A percentile compares a stretch with the other conserved stretches of the same genome.
phyloP scores from a whole-genome alignment of 2,329 filamentous ascomycete genomes.

The Hypocrella siamensis region DNA sequence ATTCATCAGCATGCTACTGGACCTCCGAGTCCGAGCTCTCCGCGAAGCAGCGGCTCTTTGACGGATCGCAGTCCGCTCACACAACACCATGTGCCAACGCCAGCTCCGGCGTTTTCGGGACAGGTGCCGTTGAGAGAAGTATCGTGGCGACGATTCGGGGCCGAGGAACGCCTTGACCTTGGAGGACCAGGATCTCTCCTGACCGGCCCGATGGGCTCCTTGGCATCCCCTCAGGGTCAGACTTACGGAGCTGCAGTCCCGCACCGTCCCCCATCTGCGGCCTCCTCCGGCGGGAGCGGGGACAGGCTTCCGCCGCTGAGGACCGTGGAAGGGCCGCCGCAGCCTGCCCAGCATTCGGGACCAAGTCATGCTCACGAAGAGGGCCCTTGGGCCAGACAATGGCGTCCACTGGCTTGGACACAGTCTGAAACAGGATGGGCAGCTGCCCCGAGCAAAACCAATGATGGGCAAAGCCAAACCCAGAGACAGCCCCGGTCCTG shows the following conservation, averaged over 20 bases:
- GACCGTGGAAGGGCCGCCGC: slow-evolving; percentile 22
- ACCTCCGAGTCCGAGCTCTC: slow-evolving; percentile 31
- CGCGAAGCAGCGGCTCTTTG: slow-evolving; percentile 19
- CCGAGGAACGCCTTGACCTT: slow-evolving; percentile 29
- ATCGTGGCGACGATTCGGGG: slow-evolving; percentile 28
- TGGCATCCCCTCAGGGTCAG: slow-evolving; percentile 25
- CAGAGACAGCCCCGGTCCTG: slow-evolving; percentile 4
- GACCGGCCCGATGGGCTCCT: slow-evolving; percentile 15
- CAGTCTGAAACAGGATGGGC: slow-evolving; percentile 21
- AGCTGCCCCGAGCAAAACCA: slow-evolving; percentile 12
- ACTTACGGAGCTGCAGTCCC: slow-evolving; percentile 18
- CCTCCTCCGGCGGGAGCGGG: slow-evolving; percentile 18
- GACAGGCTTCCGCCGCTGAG: slow-evolving; percentile 33
- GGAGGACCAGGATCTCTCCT: slow-evolving; percentile 23
- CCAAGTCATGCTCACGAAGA: slow-evolving; percentile 17
- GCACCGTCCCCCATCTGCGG: slow-evolving; percentile 21
- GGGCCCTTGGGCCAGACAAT: slow-evolving; percentile 19
- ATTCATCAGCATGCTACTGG: slow-evolving; percentile 36
- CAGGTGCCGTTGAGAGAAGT: slow-evolving; percentile 29
- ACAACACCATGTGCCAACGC: slow-evolving; percentile 12
- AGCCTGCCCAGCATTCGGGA: slow-evolving; percentile 6
- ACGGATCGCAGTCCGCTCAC: slow-evolving; percentile 20
- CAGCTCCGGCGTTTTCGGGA: slow-evolving; percentile 19
- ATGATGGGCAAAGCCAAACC: slow-evolving; percentile 4
- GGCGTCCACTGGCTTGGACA: slow-evolving; percentile 16